Percentiles rank a stretch among this genome's conserved stretches.
Evolutionary conservation across 306 rosid genomes (phyloP).

Genomic region (Fragaria ananassa): DNA sequence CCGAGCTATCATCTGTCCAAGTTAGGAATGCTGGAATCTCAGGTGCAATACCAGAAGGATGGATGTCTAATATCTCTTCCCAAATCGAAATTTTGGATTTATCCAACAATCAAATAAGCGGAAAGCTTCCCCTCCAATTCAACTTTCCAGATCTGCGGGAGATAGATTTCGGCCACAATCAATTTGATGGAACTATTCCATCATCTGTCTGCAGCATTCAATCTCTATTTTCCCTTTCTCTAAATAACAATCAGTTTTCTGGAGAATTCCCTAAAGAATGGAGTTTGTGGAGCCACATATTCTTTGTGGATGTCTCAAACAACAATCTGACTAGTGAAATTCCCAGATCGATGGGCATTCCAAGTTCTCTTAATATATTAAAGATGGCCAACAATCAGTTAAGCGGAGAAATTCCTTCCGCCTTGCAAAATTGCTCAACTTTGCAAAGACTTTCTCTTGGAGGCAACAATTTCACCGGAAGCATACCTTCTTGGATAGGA

Average conservation of each 20-base stretch:
- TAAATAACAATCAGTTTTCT: not conserved
- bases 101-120: not conserved
- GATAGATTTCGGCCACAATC: not conserved
- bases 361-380: not conserved
- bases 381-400: not conserved
- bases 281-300: accelerated
- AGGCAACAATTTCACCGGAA: not conserved
- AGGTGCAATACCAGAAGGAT: not conserved
- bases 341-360: not conserved
- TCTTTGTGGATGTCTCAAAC: accelerated
- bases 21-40: too few relatives aligned
- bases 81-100: not conserved
- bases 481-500: not conserved
- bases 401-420: not conserved
- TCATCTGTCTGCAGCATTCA: not conserved
- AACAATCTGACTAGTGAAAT: not conserved
- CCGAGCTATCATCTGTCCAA: accelerated
- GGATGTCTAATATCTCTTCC: not conserved
- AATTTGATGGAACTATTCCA: not conserved
- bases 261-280: not conserved
- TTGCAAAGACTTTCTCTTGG: not conserved
- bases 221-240: accelerated
- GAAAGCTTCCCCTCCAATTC: not conserved
- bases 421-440: not conserved
- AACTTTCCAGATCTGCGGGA: not conserved